These are phyloP conservation scores for Cystobasidium slooffiae DNA, from an alignment of 1,284 basidiomycete species.

Conservation along the genomic window DNA sequence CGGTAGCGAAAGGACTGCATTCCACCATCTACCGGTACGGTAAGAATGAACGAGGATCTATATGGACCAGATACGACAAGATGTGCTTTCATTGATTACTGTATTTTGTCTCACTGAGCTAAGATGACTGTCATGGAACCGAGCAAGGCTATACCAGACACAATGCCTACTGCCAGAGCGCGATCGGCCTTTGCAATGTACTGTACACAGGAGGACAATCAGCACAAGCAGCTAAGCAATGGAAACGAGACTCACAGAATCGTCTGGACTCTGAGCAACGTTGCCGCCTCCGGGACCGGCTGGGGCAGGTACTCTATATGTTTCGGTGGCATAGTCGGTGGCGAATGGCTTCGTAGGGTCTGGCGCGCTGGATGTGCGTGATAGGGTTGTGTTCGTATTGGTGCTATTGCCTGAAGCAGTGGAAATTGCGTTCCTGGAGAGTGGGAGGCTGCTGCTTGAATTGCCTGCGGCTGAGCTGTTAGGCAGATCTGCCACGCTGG, in stretches of 20 bases:
- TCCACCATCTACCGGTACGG: too few relatives aligned
- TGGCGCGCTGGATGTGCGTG: neutral
- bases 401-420: constrained; percentile 10
- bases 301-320: constrained; percentile 28
- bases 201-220: neutral
- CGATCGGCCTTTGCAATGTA: constrained; percentile 13
- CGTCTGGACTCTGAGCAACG: constrained; percentile 37
- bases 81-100: too few relatives aligned
- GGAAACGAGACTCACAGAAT: constrained; percentile 24
- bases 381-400: neutral
- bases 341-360: constrained; percentile 15
- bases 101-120: neutral
- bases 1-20: too few relatives aligned
- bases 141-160: neutral
- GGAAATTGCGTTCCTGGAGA: neutral
- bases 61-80: too few relatives aligned
- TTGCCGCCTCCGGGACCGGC: constrained; percentile 18
- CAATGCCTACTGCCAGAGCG: neutral
- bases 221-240: neutral
- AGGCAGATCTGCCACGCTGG: neutral
- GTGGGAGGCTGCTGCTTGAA: too few relatives aligned
- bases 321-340: constrained; percentile 21
- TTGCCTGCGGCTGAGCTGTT: neutral
- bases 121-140: neutral
- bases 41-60: too few relatives aligned